These are phyloP conservation scores for Colletotrichum somersetense DNA, from an alignment of 2,329 filamentous ascomycete genomes.

Conservation along the genomic window DNA sequence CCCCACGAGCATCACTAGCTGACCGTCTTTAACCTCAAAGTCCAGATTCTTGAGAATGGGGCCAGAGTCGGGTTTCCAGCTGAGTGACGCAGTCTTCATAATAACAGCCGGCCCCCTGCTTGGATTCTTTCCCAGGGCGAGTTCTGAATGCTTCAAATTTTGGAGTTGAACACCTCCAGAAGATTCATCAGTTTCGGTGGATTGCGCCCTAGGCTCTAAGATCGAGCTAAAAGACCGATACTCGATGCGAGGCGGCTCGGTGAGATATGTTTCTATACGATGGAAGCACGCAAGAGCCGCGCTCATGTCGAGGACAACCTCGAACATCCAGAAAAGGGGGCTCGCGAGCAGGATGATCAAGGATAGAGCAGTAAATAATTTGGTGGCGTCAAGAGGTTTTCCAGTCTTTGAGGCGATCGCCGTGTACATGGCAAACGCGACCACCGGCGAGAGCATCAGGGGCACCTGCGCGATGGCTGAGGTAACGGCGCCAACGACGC, in stretches of 20 bases:
- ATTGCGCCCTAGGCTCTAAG: background rate
- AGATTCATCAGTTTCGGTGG: constrained; percentile 2
- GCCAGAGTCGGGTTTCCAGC: constrained; percentile 50
- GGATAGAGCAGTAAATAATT: constrained; percentile 44
- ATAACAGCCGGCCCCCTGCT: constrained; percentile 19
- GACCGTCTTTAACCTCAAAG: constrained; percentile 48
- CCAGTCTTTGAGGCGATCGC: constrained; percentile 18
- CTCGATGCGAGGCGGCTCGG: constrained; percentile 46
- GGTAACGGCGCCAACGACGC: constrained; percentile 51
- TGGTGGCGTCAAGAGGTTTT: constrained; percentile 32
- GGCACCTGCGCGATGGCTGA: constrained; percentile 51
- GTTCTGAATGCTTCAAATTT: background rate
- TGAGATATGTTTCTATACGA: constrained; percentile 48
- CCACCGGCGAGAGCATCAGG: constrained; percentile 42
- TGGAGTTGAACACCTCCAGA: background rate
- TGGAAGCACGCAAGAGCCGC: constrained; percentile 45
- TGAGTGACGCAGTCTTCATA: constrained; percentile 49
- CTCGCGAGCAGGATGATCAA: constrained; percentile 44
- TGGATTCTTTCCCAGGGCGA: background rate
- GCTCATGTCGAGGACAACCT: constrained; percentile 43
- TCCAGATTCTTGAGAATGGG: constrained; percentile 49
- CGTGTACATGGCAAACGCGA: constrained; percentile 40
- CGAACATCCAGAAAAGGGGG: constrained; percentile 54
- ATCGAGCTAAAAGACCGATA: constrained; percentile 37
- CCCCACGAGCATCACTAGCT: constrained; percentile 57